Evolutionary conservation across 345 rosid species (phyloP).

Genomic region (Eucalyptus marginata): DNA sequence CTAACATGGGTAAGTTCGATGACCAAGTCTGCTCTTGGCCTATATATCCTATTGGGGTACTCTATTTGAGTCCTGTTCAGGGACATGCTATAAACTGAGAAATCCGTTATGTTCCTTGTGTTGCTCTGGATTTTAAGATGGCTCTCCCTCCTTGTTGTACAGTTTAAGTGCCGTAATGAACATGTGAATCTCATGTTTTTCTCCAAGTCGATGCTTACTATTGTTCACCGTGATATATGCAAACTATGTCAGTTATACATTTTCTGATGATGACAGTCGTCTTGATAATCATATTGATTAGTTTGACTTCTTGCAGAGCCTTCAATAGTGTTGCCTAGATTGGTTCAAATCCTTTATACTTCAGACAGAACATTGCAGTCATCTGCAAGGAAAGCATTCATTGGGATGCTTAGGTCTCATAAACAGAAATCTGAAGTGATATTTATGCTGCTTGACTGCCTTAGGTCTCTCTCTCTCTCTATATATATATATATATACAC

Average conservation of each 20-base stretch:
- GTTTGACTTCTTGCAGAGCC: constrained; percentile 44
- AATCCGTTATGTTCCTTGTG: background rate
- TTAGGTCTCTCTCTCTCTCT: constrained; percentile 35
- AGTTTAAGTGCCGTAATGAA: background rate
- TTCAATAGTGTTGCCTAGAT: constrained; percentile 44
- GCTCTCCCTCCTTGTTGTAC: background rate
- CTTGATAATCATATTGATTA: background rate
- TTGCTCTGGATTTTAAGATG: background rate
- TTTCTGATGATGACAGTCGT: background rate
- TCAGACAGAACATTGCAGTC: constrained; percentile 27
- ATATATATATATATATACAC: background rate
- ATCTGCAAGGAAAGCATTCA: constrained; percentile 39
- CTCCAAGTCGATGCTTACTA: background rate
- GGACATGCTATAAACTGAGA: background rate
- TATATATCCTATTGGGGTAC: background rate
- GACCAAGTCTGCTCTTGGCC: background rate
- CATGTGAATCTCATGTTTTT: background rate
- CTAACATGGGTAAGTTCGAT: constrained; percentile 32
- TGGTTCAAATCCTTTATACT: constrained; percentile 43
- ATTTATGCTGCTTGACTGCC: constrained; percentile 61
- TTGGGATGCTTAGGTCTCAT: constrained; percentile 49
- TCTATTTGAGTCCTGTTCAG: background rate
- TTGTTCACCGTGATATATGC: background rate
- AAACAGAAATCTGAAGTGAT: constrained; percentile 52
- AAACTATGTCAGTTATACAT: background rate